Evolutionary conservation across 140 eudicot species (phyloP).

Genomic region (Anethum foeniculum): DNA sequence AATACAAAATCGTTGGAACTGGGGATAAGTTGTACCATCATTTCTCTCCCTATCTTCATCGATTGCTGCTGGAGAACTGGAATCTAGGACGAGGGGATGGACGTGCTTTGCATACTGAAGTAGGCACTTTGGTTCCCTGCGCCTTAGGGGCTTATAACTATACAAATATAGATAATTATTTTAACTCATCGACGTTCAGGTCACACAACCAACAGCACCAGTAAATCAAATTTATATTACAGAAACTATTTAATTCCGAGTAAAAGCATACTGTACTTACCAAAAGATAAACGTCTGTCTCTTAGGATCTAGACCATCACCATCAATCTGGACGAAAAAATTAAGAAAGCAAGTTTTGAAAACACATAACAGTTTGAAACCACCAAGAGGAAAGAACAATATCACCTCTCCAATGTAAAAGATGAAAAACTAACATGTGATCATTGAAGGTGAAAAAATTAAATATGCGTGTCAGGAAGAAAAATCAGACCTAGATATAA

Average conservation of each 20-base stretch:
- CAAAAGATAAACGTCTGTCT: conserved; percentile 48
- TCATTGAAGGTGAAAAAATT: background rate
- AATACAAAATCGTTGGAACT: background rate
- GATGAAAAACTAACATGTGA: background rate
- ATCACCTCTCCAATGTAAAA: background rate
- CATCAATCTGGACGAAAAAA: conserved; percentile 43
- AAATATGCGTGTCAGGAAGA: background rate
- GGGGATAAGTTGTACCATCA: conserved; percentile 26
- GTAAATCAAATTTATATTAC: background rate
- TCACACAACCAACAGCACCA: background rate
- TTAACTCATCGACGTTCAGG: background rate
- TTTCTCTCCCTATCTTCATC: conserved; percentile 36
- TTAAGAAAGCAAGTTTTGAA: conserved; percentile 5
- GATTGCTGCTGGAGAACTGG: conserved; percentile 28
- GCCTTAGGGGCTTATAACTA: conserved; percentile 48
- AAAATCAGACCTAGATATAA: background rate
- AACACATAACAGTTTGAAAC: background rate
- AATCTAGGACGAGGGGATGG: conserved; percentile 33
- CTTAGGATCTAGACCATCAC: conserved; percentile 46
- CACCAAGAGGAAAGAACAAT: background rate
- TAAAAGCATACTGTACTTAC: conserved; percentile 29
- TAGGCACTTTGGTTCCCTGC: conserved; percentile 30
- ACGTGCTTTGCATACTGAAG: conserved; percentile 35
- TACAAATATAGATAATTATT: background rate
- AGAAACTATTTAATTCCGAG: background rate